Evolutionary conservation across 2,329 filamentous ascomycete species (phyloP).

Genomic region (Calonectria ilicicola): DNA sequence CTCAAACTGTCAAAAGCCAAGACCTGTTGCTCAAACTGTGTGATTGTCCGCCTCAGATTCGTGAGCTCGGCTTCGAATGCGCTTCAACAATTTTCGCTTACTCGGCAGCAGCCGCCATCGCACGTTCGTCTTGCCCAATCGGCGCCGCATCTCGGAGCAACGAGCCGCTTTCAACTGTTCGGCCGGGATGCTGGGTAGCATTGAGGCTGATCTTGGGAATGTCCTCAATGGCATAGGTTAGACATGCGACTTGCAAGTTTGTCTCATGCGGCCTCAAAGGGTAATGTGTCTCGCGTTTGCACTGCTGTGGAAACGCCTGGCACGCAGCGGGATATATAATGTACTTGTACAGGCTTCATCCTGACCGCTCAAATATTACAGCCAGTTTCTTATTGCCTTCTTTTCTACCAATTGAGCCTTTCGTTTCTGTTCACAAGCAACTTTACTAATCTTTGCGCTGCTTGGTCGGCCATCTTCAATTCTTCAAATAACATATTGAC

Average conservation of each 20-base stretch:
- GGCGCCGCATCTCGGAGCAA: neutral
- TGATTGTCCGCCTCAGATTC: slow-evolving; percentile 25
- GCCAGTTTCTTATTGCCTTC: neutral
- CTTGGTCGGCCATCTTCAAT: neutral
- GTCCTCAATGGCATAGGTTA: neutral
- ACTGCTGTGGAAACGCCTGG: neutral
- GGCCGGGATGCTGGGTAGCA: neutral
- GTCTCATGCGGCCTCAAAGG: neutral
- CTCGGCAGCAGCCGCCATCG: neutral
- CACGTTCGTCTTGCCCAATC: neutral
- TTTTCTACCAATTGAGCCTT: neutral
- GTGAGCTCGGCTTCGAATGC: neutral
- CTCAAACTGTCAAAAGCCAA: slow-evolving; percentile 15
- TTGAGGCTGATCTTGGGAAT: slow-evolving; percentile 1
- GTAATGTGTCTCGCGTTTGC: neutral
- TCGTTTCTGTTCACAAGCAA: neutral
- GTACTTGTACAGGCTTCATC: neutral
- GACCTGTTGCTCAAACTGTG: slow-evolving; percentile 24
- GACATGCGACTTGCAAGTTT: neutral
- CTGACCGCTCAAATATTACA: neutral
- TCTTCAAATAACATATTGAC: neutral
- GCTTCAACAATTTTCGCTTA: slow-evolving; percentile 10
- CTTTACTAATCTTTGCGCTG: neutral
- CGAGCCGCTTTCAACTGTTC: neutral
- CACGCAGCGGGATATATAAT: neutral